Conservation (phyloP, 2,329 filamentous ascomycete genomes). For the Coniochaeta sp. region DNA sequence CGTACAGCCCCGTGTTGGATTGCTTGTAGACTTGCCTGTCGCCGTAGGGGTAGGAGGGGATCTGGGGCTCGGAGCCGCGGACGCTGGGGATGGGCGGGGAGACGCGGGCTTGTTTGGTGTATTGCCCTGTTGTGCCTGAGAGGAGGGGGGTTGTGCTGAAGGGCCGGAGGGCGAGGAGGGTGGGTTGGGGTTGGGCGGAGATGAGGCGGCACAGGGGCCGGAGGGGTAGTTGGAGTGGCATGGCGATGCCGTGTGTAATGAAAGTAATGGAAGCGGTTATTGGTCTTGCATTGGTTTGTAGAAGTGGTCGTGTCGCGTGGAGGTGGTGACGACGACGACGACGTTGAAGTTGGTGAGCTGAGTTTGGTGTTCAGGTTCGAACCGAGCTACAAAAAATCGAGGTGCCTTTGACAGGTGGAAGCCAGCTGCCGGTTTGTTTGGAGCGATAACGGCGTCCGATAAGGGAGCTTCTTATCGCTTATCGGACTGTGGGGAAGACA, state of each 20-base stretch:
- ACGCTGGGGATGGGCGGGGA: slow-evolving; percentile 34
- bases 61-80: slow-evolving; percentile 29
- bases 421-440: background rate
- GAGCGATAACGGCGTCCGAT: background rate
- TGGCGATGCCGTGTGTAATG: no score
- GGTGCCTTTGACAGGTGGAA: background rate
- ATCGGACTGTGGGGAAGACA: background rate
- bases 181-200: background rate
- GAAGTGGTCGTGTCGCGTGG: background rate
- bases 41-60: slow-evolving; percentile 68
- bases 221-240: background rate
- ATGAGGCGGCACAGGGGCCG: background rate
- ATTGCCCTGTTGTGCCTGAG: slow-evolving; percentile 30
- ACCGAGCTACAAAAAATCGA: slow-evolving; percentile 15
- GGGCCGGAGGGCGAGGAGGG: background rate
- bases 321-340: slow-evolving; percentile 2
- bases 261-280: background rate
- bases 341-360: background rate
- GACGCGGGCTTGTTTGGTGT: slow-evolving; percentile 15
- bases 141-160: slow-evolving; percentile 5
- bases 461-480: background rate
- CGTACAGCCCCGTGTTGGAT: slow-evolving; percentile 69
- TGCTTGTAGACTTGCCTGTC: slow-evolving; percentile 69
- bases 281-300: background rate
- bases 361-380: background rate